Evolutionary conservation across 306 rosid species (phyloP).

Genomic region (Coriaria nepalensis): DNA sequence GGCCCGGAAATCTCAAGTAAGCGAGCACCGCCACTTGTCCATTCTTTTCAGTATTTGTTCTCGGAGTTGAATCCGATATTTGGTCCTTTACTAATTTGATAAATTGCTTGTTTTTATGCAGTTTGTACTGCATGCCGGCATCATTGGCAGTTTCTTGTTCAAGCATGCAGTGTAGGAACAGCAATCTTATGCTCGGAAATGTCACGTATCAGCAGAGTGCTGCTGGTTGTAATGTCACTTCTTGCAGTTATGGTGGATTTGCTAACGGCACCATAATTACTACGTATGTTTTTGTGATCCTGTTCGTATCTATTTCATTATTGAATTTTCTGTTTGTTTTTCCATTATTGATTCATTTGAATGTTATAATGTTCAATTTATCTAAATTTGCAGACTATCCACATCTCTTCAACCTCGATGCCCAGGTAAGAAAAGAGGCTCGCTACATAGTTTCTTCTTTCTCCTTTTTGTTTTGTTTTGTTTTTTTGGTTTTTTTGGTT

Average conservation of each 20-base stretch:
- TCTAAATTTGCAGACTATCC: conserved; percentile 43
- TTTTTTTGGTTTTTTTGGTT: not conserved
- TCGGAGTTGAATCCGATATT: conserved; percentile 3
- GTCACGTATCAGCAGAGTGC: conserved; percentile 55
- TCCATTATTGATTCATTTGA: not conserved
- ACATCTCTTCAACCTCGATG: conserved; percentile 84
- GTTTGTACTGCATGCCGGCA: conserved; percentile 95
- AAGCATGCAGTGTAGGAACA: conserved; percentile 84
- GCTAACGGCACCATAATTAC: conserved; percentile 75
- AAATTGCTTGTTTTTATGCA: conserved; percentile 21
- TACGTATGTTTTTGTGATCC: conserved; percentile 29
- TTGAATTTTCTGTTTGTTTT: conserved; percentile 1
- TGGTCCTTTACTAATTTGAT: conserved; percentile 4
- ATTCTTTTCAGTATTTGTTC: conserved; percentile 1
- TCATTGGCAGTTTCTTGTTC: conserved; percentile 92
- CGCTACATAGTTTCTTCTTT: not conserved
- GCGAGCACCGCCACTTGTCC: conserved; percentile 7
- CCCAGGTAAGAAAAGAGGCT: conserved; percentile 43
- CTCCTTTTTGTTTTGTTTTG: not conserved
- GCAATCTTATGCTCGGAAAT: conserved; percentile 88
- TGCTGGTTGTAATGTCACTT: conserved; percentile 83
- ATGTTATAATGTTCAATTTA: conserved; percentile 11
- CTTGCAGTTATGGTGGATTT: conserved; percentile 72
- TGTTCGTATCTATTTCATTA: not conserved
- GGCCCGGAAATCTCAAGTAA: conserved; percentile 76